Base-by-base conservation (phyloP, 306 rosid species). In the Dryas octopetala region DNA sequence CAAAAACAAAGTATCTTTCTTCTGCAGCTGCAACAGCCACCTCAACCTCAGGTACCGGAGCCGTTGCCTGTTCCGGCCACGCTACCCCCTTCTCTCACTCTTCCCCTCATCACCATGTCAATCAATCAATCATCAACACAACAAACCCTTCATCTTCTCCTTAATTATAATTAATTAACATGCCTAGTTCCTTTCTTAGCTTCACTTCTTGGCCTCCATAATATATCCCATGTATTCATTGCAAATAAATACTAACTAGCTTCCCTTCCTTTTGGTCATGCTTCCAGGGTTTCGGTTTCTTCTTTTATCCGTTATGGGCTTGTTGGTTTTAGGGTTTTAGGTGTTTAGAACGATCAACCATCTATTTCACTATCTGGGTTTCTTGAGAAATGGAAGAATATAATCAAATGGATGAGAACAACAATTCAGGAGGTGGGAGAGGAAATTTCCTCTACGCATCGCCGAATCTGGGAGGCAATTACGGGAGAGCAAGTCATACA, bases 391-490 rank as follows among this genome's bases (percentile, higher is more conserved):
- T 87, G 97, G 97, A 94, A 78, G 91, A 80, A 65, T 88, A 91
- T 66, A 84, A 81, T 75, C 89, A 89, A 45, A 77, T 88, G 74
- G 83, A 83, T n/a, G 92, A 86, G 71, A 92, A 59, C 38, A 32
- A 32, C 38, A 32, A 32, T 77, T 49, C 84, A 51, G 81, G 72
- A 76, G 78, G 72, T 83, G 74, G 84, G 1, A 80, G 93, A 85
- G 91, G 89, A 57, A 95, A 88, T 85, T 95, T 91, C 89, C 77
- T 91, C 87, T 89, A 90, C 78, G 79, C 89, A 0, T 82, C 89
- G 2, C 71, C 81, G 23, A 78, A 64, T 66, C 81, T 83, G 16
- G 83, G 83, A 28, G 73, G 76, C 23, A 85, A 76, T 40, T 89
- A 76, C 28, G 89, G 89, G 10, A 79, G 91, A 81, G 61, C 86